Evolutionary conservation across 1,284 basidiomycete genomes (phyloP).

Genomic region (Rhodotorula sp.): DNA sequence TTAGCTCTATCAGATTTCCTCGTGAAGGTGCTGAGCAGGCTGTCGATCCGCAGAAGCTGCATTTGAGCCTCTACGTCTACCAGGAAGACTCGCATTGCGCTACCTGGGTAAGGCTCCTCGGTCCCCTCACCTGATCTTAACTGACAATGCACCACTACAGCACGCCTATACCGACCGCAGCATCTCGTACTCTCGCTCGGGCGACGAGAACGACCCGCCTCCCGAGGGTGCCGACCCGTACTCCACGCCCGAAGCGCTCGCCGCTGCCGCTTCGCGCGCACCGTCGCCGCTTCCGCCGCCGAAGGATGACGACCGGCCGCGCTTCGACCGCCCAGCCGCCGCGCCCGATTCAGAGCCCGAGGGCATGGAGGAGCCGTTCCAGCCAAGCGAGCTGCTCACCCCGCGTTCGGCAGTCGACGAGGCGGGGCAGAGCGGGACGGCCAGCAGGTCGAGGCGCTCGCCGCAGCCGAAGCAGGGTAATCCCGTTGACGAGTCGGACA

Average conservation of each 20-base stretch:
- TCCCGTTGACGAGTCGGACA: conserved; percentile 2
- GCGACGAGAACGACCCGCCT: conserved; percentile 18
- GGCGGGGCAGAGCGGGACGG: too few species aligned
- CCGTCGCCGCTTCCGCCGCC: background rate
- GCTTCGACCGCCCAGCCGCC: conserved; percentile 24
- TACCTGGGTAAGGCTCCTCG: conserved; percentile 24
- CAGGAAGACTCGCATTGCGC: conserved; percentile 28
- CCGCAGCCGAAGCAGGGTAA: background rate
- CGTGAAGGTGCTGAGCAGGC: background rate
- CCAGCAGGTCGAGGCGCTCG: background rate
- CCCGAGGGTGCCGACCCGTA: conserved; percentile 17
- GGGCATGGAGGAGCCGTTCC: background rate
- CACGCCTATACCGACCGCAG: conserved; percentile 42
- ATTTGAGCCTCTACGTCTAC: conserved; percentile 34
- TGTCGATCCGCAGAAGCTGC: conserved; percentile 24
- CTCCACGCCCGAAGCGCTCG: conserved; percentile 18
- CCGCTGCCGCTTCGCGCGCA: background rate
- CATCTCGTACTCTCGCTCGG: conserved; percentile 26
- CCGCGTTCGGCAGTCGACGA: background rate
- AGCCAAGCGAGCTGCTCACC: background rate
- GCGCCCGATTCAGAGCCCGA: conserved; percentile 6
- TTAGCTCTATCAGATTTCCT: background rate
- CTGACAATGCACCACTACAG: background rate
- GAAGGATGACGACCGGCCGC: conserved; percentile 6
- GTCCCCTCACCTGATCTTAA: too few species aligned